Evolutionary conservation across 202 grass and related monocot species (phyloP).

Genomic region (Carex sylvatica): DNA sequence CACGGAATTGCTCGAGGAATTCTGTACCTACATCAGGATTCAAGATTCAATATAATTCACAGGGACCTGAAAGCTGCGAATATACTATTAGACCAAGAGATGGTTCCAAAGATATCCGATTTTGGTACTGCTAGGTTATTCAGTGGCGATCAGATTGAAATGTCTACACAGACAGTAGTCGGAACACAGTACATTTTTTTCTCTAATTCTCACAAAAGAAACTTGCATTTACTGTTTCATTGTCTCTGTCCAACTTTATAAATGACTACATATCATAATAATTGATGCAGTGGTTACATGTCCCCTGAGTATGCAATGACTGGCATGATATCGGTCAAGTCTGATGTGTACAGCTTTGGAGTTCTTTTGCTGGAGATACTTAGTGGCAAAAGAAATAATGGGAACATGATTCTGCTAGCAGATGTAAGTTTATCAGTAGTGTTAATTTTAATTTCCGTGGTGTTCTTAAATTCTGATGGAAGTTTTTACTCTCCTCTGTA

Average conservation of each 20-base stretch:
- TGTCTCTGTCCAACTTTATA: neutral
- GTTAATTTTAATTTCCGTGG: neutral
- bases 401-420: constrained; percentile 4
- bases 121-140: constrained; percentile 55
- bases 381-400: constrained; percentile 28
- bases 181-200: constrained; percentile 42
- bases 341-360: constrained; percentile 38
- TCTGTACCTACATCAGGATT: constrained; percentile 72
- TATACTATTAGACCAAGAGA: constrained; percentile 51
- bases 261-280: neutral
- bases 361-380: constrained; percentile 37
- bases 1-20: constrained; percentile 46
- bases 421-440: constrained; percentile 7
- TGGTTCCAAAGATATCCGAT: constrained; percentile 74
- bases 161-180: constrained; percentile 39
- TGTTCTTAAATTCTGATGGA: neutral
- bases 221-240: neutral
- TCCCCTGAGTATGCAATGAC: constrained; percentile 42
- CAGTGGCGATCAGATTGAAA: constrained; percentile 27
- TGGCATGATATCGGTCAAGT: constrained; percentile 25
- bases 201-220: neutral
- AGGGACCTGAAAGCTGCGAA: constrained; percentile 71
- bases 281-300: constrained; percentile 32
- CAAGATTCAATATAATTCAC: constrained; percentile 74
- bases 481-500: neutral